Evolutionary conservation across 2,329 filamentous ascomycete genomes (phyloP).

Genomic region (Diaporthe ampelina): DNA sequence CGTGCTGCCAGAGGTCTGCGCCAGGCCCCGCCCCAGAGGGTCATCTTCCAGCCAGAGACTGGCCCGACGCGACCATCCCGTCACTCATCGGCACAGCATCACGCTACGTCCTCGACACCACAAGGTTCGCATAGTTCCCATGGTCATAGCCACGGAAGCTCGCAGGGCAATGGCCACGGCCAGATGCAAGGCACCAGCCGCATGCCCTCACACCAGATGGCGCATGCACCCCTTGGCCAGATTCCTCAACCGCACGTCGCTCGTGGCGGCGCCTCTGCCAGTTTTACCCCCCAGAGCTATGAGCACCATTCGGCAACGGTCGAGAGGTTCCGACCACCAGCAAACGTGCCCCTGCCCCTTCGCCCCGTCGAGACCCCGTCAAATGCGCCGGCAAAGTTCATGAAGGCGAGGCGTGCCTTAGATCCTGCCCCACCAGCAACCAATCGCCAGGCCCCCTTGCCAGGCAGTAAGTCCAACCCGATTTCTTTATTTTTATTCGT

Average conservation of each 20-base stretch:
- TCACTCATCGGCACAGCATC: constrained; percentile 65
- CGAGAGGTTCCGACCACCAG: constrained; percentile 79
- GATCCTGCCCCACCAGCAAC: constrained; percentile 27
- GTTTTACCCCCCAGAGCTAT: constrained; percentile 66
- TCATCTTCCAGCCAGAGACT: constrained; percentile 88
- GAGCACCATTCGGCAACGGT: constrained; percentile 73
- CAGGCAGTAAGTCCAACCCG: constrained; percentile 71
- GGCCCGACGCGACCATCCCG: constrained; percentile 74
- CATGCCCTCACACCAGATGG: constrained; percentile 37
- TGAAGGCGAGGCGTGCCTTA: constrained; percentile 64
- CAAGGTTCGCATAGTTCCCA: constrained; percentile 46
- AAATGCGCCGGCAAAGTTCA: constrained; percentile 79
- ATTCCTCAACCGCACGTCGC: constrained; percentile 46
- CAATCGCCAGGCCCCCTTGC: constrained; percentile 52
- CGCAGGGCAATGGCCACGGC: constrained; percentile 37
- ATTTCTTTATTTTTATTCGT: no score
- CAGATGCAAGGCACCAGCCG: constrained; percentile 35
- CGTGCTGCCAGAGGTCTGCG: constrained; percentile 76
- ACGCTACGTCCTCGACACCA: constrained; percentile 47
- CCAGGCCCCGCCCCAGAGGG: constrained; percentile 86
- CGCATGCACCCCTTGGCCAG: constrained; percentile 45
- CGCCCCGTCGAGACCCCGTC: constrained; percentile 82
- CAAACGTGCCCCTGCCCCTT: constrained; percentile 73
- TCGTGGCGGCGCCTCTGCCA: constrained; percentile 59
- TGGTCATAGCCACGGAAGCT: constrained; percentile 48